A percentile compares a stretch with the other conserved stretches of the same genome.
These are phyloP conservation scores for Rachicladosporium sp. DNA, from an alignment of 2,329 filamentous ascomycete species.

Conservation along the genomic window DNA sequence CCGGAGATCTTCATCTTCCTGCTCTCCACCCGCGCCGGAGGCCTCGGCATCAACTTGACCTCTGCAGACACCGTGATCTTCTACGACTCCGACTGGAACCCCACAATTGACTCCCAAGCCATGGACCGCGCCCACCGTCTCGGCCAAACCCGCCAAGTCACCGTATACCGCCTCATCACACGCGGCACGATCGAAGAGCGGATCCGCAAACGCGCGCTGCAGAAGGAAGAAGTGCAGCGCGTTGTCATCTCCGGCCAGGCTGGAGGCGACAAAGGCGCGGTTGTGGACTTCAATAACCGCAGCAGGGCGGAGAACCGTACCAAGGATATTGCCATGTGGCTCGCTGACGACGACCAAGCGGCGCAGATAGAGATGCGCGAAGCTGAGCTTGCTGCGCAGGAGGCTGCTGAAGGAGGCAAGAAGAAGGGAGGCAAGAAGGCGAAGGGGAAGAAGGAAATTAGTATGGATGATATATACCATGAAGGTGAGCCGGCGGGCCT, in stretches of 20 bases:
- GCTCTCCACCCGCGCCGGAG: constrained; percentile 88
- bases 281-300: constrained; percentile 89
- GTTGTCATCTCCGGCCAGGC: constrained; percentile 87
- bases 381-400: constrained; percentile 63
- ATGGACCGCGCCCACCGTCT: constrained; percentile 98
- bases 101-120: constrained; percentile 94
- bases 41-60: constrained; percentile 94
- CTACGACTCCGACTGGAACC: constrained; percentile 99
- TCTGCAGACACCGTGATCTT: constrained; percentile 97
- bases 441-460: constrained; percentile 51
- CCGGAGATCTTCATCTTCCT: constrained; percentile 96
- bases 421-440: constrained; percentile 21
- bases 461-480: constrained; percentile 94
- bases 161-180: constrained; percentile 94
- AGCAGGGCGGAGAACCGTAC: constrained; percentile 80
- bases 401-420: constrained; percentile 44
- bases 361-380: constrained; percentile 89
- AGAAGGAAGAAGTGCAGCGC: constrained; percentile 97
- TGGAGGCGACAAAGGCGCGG: constrained; percentile 29
- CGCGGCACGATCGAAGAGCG: constrained; percentile 94
- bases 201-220: constrained; percentile 88
- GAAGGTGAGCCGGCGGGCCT: constrained; percentile 58
- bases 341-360: constrained; percentile 92
- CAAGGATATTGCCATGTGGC: constrained; percentile 97
- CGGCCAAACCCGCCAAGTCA: constrained; percentile 89